These are phyloP conservation scores for Aureobasidium pullulans DNA, from an alignment of 2,329 filamentous ascomycete genomes.

Conservation along the genomic window DNA sequence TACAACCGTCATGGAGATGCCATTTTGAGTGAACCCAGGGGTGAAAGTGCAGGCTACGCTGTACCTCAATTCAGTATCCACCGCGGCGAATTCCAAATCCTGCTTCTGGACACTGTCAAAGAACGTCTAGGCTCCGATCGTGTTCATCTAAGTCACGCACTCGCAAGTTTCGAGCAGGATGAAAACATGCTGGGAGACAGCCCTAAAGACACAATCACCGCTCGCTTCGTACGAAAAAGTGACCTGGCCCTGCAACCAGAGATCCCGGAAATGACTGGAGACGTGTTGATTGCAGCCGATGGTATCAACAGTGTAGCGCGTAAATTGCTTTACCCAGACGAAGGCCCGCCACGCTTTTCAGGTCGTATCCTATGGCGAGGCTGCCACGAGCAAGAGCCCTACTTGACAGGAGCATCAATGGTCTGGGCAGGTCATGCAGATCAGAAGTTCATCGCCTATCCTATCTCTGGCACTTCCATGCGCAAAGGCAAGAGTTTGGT, in stretches of 20 bases:
- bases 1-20: slow-evolving; percentile 38
- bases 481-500: slow-evolving; percentile 33
- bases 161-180: slow-evolving; percentile 31
- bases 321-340: slow-evolving; percentile 35
- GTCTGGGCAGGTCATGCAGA: slow-evolving; percentile 42
- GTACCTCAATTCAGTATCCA: slow-evolving; percentile 41
- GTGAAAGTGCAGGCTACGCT: slow-evolving; percentile 34
- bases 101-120: slow-evolving; percentile 36
- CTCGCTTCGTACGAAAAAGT: slow-evolving; percentile 28
- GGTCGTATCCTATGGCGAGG: slow-evolving; percentile 42
- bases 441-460: slow-evolving; percentile 43
- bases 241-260: slow-evolving; percentile 22
- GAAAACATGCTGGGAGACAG: neutral
- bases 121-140: slow-evolving; percentile 33
- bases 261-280: slow-evolving; percentile 26
- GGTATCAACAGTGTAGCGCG: slow-evolving; percentile 40
- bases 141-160: slow-evolving; percentile 34
- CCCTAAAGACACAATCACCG: slow-evolving; percentile 27
- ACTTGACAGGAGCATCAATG: slow-evolving; percentile 38
- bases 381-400: slow-evolving; percentile 34
- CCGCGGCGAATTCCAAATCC: slow-evolving; percentile 39
- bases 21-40: slow-evolving; percentile 38
- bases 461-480: slow-evolving; percentile 33
- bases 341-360: slow-evolving; percentile 39
- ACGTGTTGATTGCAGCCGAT: slow-evolving; percentile 36